Evolutionary conservation across 257 asterid genomes (phyloP), one percentile per base, ranked within the genome.

Genomic region (Solanum rostratum): DNA sequence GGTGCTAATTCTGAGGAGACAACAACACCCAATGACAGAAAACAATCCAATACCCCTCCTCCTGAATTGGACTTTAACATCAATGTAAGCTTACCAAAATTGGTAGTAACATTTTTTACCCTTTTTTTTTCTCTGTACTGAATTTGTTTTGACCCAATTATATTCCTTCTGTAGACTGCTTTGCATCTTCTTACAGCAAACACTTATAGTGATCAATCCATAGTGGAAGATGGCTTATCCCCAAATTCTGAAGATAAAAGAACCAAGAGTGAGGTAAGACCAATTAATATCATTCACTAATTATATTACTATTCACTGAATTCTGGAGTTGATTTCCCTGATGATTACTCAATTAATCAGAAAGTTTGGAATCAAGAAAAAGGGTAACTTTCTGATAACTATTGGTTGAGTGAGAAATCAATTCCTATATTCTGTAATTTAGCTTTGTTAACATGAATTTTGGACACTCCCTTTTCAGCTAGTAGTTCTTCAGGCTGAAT

Each of bases 171-270:
- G 52, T 85, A 94, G 98, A 96, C 96, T 50, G 95, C 95, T 10
- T 90, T 93, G 91, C 94, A 91, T 78, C 98, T 94, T 69, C 92
- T 90, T 57, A 94, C 97, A 5, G 88, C 90, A 10, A 94, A 93
- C 83, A 88, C 91, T 16, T 89, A 90, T 22, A 90, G 92, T 24
- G 98, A 96, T 41, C 94, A 90, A 88, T 91, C 97, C 19, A 60
- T 87, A 6, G 92, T 91, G 41, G 95, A 92, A 13, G 94, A 91
- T 50, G 88, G 92, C 49, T 62, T 88, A 18, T 89, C 93, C 2
- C 86, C 92, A 3, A 86, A 86, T 70, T 88, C 91, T 3, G 91
- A 89, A 18, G 90, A 88, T 20, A 91, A 90, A 88, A 91, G 88
- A 89, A 85, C 91, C 12, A 91, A 89, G 88, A 88, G 45, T 63